Evolutionary conservation across 306 rosid genomes (phyloP).

Genomic region (Gastrolobium villosum): DNA sequence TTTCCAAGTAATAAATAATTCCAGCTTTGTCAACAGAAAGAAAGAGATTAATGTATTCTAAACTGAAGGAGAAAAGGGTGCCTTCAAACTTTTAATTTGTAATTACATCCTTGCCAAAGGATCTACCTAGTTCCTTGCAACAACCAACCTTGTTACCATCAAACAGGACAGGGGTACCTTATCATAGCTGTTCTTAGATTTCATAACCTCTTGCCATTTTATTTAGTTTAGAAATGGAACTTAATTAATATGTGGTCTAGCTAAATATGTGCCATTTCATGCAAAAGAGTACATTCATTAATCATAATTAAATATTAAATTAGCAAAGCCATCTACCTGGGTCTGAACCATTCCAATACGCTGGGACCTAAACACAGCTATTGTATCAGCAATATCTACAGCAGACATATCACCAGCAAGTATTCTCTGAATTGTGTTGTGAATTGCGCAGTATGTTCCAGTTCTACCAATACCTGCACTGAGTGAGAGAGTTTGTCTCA

Average conservation of each 20-base stretch:
- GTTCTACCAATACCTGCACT: conserved; percentile 99
- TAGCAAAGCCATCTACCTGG: conserved; percentile 61
- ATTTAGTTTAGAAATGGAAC: conserved; percentile 40
- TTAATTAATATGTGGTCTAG: not conserved
- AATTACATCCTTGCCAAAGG: conserved; percentile 22
- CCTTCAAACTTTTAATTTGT: conserved; percentile 26
- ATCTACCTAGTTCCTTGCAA: conserved; percentile 32
- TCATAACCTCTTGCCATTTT: conserved; percentile 11
- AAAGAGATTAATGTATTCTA: conserved; percentile 23
- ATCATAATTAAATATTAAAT: conserved; percentile 19
- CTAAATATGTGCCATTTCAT: conserved; percentile 19
- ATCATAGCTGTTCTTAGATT: conserved; percentile 8
- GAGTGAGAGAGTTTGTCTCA: conserved; percentile 64
- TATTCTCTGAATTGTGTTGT: conserved; percentile 91
- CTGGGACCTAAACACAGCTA: conserved; percentile 84
- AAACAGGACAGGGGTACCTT: conserved; percentile 26
- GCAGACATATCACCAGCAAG: conserved; percentile 93
- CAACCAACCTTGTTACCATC: conserved; percentile 14
- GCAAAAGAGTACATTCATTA: conserved; percentile 32
- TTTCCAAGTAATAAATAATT: not conserved
- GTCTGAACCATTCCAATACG: conserved; percentile 98
- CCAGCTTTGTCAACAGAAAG: not conserved
- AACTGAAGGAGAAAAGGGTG: not conserved
- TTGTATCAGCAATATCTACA: conserved; percentile 72
- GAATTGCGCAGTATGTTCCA: conserved; percentile 91